Base-by-base conservation (phyloP, 2,329 filamentous ascomycete species). In the Apiospora saccharicola region DNA sequence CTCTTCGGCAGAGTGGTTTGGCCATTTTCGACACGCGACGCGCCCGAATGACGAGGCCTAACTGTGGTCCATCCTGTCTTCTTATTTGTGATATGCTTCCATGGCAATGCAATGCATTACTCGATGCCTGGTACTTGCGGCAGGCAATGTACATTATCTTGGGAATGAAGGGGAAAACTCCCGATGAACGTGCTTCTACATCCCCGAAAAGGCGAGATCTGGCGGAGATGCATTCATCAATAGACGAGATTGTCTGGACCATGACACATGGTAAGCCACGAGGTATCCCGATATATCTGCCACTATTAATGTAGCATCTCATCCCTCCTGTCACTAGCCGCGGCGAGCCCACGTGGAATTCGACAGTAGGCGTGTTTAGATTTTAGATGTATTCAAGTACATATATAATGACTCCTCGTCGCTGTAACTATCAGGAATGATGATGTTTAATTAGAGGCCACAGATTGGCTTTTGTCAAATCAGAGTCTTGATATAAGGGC, bases 191-290 rank as follows among this genome's bases (percentile, higher is more conserved):
- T 41, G 1, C 37, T 41, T 8, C 37, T 41, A 10, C 37, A 41
- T 41, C 37, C 37, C 37, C 7, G 37, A 41, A 41, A 57, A 19
- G 26, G 30, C 26, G 26, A 30, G 16, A 16, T 34, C 4, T 19
- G 26, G 24, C 16, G 13, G 24, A 19, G 14, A 34, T 53, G 51
- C 14, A 53, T 3, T 7, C 2, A 57, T 57, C 3, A 26, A 6
- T 57, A 34, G 26, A 10, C 10, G 51, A 22, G 26, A 57, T 34
- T 34, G 26, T 5, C 26, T 57, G 26, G 16, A 8, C 51, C 22
- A 61, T 61, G 53, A 12, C 53, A 61, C 53, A 61, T 61, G 16
- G 30, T 13, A 34, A 19, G 51, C 51, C 26, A 57, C 51, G 51
- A 57, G 51, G 51, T 1, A 57, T 57, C 26, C 26, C 51, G 26